A percentile compares a stretch with the other conserved stretches of the same genome.
Evolutionary conservation across 352 stramenopile genomes (phyloP).

Genomic region (Globisporangium acanthophoron): DNA sequence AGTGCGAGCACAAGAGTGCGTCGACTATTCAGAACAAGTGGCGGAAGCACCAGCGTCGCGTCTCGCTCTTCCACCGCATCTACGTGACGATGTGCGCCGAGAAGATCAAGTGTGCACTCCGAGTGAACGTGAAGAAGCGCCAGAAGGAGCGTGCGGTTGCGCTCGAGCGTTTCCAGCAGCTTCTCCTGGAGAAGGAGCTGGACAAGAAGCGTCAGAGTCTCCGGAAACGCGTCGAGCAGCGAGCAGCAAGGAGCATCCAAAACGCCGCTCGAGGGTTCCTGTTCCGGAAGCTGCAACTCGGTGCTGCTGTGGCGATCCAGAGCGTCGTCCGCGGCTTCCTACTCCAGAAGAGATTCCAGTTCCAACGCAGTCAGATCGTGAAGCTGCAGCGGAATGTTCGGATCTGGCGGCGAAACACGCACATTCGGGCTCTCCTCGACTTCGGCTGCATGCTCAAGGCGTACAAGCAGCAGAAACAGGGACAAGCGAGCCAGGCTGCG

Average conservation of each 20-base stretch:
- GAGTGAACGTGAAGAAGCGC: constrained; percentile 11
- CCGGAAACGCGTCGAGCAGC: constrained; percentile 23
- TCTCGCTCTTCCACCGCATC: constrained; percentile 6
- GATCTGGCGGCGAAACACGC: constrained; percentile 8
- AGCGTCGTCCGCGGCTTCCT: constrained; percentile 20
- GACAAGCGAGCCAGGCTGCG: constrained; percentile 17
- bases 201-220: constrained; percentile 17
- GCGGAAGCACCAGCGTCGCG: constrained; percentile 1
- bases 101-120: constrained; percentile 14
- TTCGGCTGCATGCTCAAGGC: not conserved
- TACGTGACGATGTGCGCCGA: constrained; percentile 6
- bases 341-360: constrained; percentile 5
- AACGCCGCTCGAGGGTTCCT: not conserved
- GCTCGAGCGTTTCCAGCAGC: constrained; percentile 27
- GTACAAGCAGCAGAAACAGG: not conserved
- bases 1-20: constrained; percentile 6
- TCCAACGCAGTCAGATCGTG: not conserved
- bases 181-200: constrained; percentile 26
- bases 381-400: constrained; percentile 9
- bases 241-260: constrained; percentile 21
- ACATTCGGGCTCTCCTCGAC: constrained; percentile 2
- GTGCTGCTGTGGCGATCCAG: constrained; percentile 16
- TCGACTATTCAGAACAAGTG: constrained; percentile 8
- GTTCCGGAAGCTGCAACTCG: not conserved
- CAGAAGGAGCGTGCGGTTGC: constrained; percentile 19